Percentiles rank a stretch among this genome's conserved stretches.
Evolutionary conservation across 129 eudicot genomes (phyloP).

Genomic region (Helichrysum umbraculigerum): DNA sequence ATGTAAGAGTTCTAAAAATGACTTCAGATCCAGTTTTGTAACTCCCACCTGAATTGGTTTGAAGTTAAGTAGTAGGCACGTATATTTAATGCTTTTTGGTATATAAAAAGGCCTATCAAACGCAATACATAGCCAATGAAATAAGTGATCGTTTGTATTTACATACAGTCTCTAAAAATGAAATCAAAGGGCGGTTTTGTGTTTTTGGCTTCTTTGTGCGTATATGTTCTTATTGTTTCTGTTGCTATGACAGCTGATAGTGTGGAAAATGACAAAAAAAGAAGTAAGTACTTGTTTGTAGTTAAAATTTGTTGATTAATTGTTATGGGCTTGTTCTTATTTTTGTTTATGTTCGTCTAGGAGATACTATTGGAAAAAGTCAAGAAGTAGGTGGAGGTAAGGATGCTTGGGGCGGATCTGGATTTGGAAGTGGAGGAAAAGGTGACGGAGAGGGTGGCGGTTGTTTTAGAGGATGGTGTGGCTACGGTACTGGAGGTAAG

Average conservation of each 20-base stretch:
- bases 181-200: constrained; percentile 27
- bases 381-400: constrained; percentile 25
- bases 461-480: constrained; percentile 38
- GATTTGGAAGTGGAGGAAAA: constrained; percentile 33
- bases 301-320: constrained; percentile 20
- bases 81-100: constrained; percentile 25
- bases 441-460: constrained; percentile 37
- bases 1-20: constrained; percentile 31
- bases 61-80: constrained; percentile 25
- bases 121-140: not conserved
- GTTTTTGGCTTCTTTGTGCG: constrained; percentile 21
- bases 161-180: constrained; percentile 20
- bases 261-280: constrained; percentile 24
- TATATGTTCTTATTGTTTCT: constrained; percentile 25
- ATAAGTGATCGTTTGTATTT: constrained; percentile 16
- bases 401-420: constrained; percentile 29
- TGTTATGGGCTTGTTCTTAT: constrained; percentile 20
- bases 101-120: constrained; percentile 16
- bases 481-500: constrained; percentile 36
- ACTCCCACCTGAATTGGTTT: constrained; percentile 26
- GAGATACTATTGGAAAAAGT: constrained; percentile 15
- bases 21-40: constrained; percentile 19
- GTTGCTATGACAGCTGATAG: constrained; percentile 3
- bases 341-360: constrained; percentile 21
- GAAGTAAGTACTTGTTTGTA: constrained; percentile 22